A percentile compares a stretch with the other conserved stretches of the same genome.
These are phyloP conservation scores for Fusarium sp. DNA, from an alignment of 2,329 filamentous ascomycete genomes.

Conservation along the genomic window DNA sequence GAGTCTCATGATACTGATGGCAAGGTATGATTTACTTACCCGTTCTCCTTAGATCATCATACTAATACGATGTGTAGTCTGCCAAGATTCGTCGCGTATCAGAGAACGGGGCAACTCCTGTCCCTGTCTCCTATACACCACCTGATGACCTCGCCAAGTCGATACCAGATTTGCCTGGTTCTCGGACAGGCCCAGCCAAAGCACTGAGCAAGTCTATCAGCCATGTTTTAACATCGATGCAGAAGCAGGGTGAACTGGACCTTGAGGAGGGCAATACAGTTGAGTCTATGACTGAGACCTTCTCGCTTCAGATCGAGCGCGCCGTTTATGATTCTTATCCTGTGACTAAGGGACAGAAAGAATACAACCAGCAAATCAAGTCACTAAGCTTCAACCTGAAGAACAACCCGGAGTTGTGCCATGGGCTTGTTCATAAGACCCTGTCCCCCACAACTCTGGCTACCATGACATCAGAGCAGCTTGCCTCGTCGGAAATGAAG, in stretches of 20 bases:
- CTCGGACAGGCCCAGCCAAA: slow-evolving; percentile 76
- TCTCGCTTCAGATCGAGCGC: slow-evolving; percentile 85
- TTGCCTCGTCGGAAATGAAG: slow-evolving; percentile 92
- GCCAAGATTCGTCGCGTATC: slow-evolving; percentile 65
- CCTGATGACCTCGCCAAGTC: slow-evolving; percentile 64
- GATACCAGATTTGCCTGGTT: slow-evolving; percentile 67
- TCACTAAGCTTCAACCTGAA: slow-evolving; percentile 88
- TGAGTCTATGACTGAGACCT: slow-evolving; percentile 73
- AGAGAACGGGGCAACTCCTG: slow-evolving; percentile 55
- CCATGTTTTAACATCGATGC: slow-evolving; percentile 72
- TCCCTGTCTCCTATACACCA: slow-evolving; percentile 57
- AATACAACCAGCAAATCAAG: slow-evolving; percentile 74
- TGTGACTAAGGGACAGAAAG: slow-evolving; percentile 56
- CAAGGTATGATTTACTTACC: slow-evolving; percentile 57
- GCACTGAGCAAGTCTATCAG: slow-evolving; percentile 77
- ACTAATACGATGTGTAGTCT: slow-evolving; percentile 50
- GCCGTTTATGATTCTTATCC: slow-evolving; percentile 69
- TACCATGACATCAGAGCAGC: slow-evolving; percentile 89
- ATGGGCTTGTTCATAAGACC: slow-evolving; percentile 77
- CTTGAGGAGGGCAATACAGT: slow-evolving; percentile 73
- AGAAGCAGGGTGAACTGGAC: slow-evolving; percentile 72
- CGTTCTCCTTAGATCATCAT: not conserved
- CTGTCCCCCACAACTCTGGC: slow-evolving; percentile 81
- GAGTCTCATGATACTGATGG: slow-evolving; percentile 64
- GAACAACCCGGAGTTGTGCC: slow-evolving; percentile 82